Conservation (phyloP, 1,284 basidiomycete genomes). For the Sphaerobolus stellatus region DNA sequence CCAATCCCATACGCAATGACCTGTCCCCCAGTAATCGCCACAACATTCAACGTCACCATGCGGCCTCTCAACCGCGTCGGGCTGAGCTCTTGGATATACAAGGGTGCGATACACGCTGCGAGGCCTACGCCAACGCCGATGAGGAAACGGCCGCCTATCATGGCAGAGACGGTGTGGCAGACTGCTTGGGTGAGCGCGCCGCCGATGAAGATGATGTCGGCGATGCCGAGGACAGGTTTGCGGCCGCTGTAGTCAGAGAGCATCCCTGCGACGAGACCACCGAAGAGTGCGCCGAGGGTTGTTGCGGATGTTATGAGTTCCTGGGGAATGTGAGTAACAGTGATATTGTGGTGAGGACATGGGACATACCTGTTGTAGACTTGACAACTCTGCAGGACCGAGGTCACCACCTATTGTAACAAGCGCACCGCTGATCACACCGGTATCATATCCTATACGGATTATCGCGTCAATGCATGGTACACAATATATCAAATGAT, state of each 20-base stretch:
- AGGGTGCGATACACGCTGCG: slow-evolving; percentile 76
- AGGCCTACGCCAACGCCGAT: slow-evolving; percentile 70
- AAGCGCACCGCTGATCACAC: slow-evolving; percentile 74
- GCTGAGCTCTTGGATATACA: slow-evolving; percentile 83
- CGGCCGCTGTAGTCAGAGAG: slow-evolving; percentile 74
- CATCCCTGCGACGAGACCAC: slow-evolving; percentile 68
- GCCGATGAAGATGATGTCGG: slow-evolving; percentile 73
- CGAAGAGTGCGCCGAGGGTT: slow-evolving; percentile 75
- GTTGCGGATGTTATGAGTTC: slow-evolving; percentile 82
- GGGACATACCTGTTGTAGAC: slow-evolving; percentile 59
- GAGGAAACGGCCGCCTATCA: slow-evolving; percentile 77
- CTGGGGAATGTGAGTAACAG: slow-evolving; percentile 32
- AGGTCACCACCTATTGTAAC: slow-evolving; percentile 72
- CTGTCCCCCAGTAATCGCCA: slow-evolving; percentile 70
- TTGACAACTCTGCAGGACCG: slow-evolving; percentile 55
- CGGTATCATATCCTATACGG: slow-evolving; percentile 74
- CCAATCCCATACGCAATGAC: slow-evolving; percentile 79
- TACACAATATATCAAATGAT: neutral
- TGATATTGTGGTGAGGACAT: neutral
- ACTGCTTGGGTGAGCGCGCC: slow-evolving; percentile 72
- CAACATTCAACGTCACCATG: slow-evolving; percentile 69
- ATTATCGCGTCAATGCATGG: neutral
- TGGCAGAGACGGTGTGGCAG: slow-evolving; percentile 65
- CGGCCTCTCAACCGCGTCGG: slow-evolving; percentile 74
- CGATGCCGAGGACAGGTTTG: slow-evolving; percentile 64